These are phyloP conservation scores for Metschnikowia arizonensis DNA, from an alignment of 805 yeast species.

Conservation along the genomic window DNA sequence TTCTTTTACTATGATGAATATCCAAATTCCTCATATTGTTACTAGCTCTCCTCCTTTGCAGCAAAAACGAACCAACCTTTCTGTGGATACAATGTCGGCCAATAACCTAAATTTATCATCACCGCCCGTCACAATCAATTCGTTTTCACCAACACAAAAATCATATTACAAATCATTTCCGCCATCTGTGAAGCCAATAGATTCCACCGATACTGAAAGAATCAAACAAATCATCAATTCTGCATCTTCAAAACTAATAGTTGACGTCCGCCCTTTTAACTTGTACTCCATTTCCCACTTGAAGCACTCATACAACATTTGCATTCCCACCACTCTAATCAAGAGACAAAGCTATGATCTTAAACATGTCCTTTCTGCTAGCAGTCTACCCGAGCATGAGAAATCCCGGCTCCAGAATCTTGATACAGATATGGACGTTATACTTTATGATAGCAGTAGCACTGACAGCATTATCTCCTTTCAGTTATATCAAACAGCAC, in stretches of 20 bases:
- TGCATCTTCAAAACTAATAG: constrained; percentile 14
- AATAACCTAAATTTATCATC: background rate
- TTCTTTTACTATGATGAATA: constrained; percentile 1
- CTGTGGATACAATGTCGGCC: constrained; percentile 3
- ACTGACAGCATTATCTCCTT: constrained; percentile 19
- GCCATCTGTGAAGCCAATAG: constrained; percentile 10
- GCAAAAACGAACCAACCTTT: constrained; percentile 2
- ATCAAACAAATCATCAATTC: constrained; percentile 4
- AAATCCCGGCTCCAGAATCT: constrained; percentile 20
- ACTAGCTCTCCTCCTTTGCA: background rate
- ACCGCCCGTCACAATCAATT: constrained; percentile 1
- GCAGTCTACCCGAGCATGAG: constrained; percentile 22
- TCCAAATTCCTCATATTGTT: constrained; percentile 2
- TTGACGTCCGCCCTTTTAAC: constrained; percentile 42
- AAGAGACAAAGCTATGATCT: constrained; percentile 36
- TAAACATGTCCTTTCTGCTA: constrained; percentile 29
- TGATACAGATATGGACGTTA: constrained; percentile 17
- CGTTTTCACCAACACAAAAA: constrained; percentile 18
- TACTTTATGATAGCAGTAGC: constrained; percentile 35
- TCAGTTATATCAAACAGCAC: constrained; percentile 32
- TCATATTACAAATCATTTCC: constrained; percentile 14
- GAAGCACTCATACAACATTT: constrained; percentile 32
- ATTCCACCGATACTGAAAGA: constrained; percentile 9
- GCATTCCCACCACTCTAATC: constrained; percentile 43
- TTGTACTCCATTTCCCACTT: constrained; percentile 29